Evolutionary conservation across 495 filamentous ascomycete genomes (phyloP).

Genomic region (Penicillium dipodomyicola): DNA sequence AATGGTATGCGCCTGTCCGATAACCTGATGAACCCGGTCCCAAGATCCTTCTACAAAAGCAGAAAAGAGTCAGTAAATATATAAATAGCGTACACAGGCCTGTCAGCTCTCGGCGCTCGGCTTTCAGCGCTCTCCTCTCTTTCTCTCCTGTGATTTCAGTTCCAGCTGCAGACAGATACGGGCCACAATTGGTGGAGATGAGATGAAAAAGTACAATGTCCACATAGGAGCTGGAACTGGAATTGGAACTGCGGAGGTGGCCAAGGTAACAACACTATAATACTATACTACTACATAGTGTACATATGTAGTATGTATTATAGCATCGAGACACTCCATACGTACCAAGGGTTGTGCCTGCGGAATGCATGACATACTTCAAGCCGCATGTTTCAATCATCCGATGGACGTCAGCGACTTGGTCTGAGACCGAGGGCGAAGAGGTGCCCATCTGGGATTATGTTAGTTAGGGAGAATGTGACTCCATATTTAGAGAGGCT

Average conservation of each 20-base stretch:
- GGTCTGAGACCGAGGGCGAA: constrained; percentile 75
- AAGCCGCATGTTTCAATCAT: constrained; percentile 76
- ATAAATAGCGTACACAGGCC: background rate
- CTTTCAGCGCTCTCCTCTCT: background rate
- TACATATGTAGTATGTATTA: background rate
- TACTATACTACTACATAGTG: background rate
- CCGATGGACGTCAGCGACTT: constrained; percentile 87
- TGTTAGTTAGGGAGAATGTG: background rate
- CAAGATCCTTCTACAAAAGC: constrained; percentile 72
- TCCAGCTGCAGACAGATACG: background rate
- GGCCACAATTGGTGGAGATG: background rate
- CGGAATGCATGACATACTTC: constrained; percentile 84
- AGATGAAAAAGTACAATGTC: background rate
- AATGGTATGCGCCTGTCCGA: constrained; percentile 85
- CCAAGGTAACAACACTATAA: background rate
- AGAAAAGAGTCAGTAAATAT: background rate
- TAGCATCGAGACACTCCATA: constrained; percentile 11
- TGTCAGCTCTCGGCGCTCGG: background rate
- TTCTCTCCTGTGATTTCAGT: background rate
- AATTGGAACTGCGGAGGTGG: background rate
- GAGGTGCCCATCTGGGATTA: constrained; percentile 69
- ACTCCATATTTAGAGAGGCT: constrained; percentile 10
- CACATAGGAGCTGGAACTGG: background rate
- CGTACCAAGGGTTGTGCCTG: constrained; percentile 87
- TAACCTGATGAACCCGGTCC: constrained; percentile 83